Base-by-base conservation (phyloP, 805 yeast genomes). In the Yamadazyma nakazawae region DNA sequence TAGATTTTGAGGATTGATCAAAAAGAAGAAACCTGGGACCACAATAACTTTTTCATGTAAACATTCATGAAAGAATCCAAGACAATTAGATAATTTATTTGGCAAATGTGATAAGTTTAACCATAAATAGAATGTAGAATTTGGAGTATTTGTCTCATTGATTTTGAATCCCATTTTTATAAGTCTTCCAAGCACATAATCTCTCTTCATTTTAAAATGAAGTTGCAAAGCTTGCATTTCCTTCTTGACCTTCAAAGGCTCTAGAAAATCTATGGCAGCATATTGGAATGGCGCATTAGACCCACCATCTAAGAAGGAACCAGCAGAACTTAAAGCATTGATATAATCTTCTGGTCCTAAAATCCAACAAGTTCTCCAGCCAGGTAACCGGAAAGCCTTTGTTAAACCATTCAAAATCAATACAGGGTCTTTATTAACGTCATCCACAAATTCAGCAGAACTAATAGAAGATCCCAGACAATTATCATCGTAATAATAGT, bases 281-380 rank as follows among this genome's bases (percentile, higher is more conserved):
- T 74, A 76, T 54, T 80, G 85, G 69, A 80, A 79, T 1, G 84
- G 84, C 25, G 79, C 77, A 55, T 80, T 80, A 17, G 81, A 68
- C 26, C 85, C 85, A 40, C 85, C 85, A 50, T 80, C 85, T 48
- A 80, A 62, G 49, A 67, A 80, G 1, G 84, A 79, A 2, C 84
- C 85, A 4, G 84, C 82, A 21, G 81, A 75, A 43, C 79, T 68
- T 49, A 80, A 67, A 2, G 82, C 78, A 43, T 65, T 67, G 52
- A 80, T 76, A 56, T 80, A 80, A 43, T 76, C 80, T 54, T 78
- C 82, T 14, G 85, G 85, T 1, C 84, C 85, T 49, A 80, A 65
- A 45, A 80, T 70, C 85, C 85, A 80, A 54, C 84, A 79, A 10
- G 76, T 75, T 62, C 85, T 68, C 84, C 84, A 80, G 1, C 85